Evolutionary conservation across 495 filamentous ascomycete genomes (phyloP), one percentile per base, ranked within the genome.

Genomic region (Platismatia glauca): DNA sequence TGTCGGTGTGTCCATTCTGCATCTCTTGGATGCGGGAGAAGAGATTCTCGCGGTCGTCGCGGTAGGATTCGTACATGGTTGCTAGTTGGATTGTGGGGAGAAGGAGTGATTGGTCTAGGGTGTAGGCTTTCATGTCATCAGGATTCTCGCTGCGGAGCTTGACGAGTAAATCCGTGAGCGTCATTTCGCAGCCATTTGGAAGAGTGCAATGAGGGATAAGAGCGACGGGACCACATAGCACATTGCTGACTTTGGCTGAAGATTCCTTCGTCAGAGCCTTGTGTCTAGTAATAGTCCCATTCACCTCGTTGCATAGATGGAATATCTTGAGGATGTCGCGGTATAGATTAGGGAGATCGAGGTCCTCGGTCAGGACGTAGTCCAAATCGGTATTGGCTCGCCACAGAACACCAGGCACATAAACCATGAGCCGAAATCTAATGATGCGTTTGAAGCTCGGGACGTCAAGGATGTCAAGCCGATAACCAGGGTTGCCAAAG

Each of bases 71-170:
- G 37, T 63, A 57, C 61, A 57, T 63, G 8, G 52, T 29, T 33
- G 61, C 61, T 6, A 58, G 27, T 34, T 63, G 61, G 61, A 63
- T 58, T n/a, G 34, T 63, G 12, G 53, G 61, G 0, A 63, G 61
- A 5, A 43, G 33, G n/a, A 63, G 1, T 3, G 52, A 16, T 33
- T 63, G 61, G 12, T 58, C 37, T 3, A 63, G 27, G 5, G 52
- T 34, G 8, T 35, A 63, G 18, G 18, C 16, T 34, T 63, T 39
- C 34, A 20, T 24, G 3, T n/a, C 18, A 15, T 3, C 18, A 12
- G 33, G 20, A 22, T 22, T 50, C 5, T 4, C 3, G 35, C 38
- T 39, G 33, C 61, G 37, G 24, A 63, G 55, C 0, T 12, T 16
- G 33, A 18, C 8, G 3, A 63, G 61, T 3, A 63, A 8, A 6